Evolutionary conservation across 31 red algal species (phyloP), one percentile per base, ranked within the genome.

Genomic region (Porphyra umbilicalis): DNA sequence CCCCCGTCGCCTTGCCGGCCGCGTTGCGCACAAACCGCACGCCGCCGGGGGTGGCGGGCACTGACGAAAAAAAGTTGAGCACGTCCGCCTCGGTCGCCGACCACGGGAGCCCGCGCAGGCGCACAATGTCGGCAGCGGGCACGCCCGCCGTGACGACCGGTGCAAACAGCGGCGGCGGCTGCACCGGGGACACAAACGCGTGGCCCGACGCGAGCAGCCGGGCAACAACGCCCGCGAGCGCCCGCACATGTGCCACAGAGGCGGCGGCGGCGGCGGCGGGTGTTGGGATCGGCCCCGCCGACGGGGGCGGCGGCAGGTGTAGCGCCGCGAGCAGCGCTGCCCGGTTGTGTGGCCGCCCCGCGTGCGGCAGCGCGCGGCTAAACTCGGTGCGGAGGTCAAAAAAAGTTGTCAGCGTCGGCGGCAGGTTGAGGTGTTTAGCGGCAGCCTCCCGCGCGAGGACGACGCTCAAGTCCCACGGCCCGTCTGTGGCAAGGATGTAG

Each of bases 31-130:
- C 92, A 85, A 98, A 92, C 32, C 87, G 91, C 36, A 98, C 89
- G 40, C 88, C 95, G 15, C 67, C 79, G 33, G 88, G 91, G 32
- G 91, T 81, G 14, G 94, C 76, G 11, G 89, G 39, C 30, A 90
- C 83, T 20, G 83, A 84, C 31, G 35, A 9, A 18, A 98, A 82
- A 80, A 93, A 98, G 30, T 94, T 82, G 35, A 74, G 46, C 38
- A 98, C 84, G 38, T 98, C 92, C 38, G 80, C 75, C 80, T 88
- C 87, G 33, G 82, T 80, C 42, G 88, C 90, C 31, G 89, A 85
- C 95, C 95, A 98, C 46, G 95, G 95, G 79, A 98, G 81, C 18
- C 95, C 95, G 38, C 95, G 87, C 76, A 98, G 78, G 29, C 95
- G 88, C 39, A 98, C 85, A 34, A 98, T 91, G 38, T 80, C 88